Base-by-base conservation (phyloP, 2,329 filamentous ascomycete genomes). In the Cytospora piceicola region DNA sequence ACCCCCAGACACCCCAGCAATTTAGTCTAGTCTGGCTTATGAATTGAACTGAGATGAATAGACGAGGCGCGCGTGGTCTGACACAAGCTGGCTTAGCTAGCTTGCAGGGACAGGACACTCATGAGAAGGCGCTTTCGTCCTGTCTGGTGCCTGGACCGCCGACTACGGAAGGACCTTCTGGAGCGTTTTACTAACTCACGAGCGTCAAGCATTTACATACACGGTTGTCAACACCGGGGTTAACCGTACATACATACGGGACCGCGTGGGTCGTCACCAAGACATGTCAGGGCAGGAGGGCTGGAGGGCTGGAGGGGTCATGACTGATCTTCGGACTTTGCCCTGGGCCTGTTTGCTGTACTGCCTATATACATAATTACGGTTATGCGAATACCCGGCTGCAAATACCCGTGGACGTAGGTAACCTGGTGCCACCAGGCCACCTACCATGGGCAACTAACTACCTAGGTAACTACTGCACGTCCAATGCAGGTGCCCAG, bases 71-170 rank as follows among this genome's bases (percentile, higher is more conserved):
- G 20, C 39, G 20, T 29, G 27, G 27, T 29, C 27, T 29, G 3
- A 29, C 27, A 29, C 27, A 29, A 29, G 27, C 27, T 3, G n/a
- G n/a, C n/a, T n/a, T n/a, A 4, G 39, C 20, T 30, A 34, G 30
- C 39, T 32, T 30, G 27, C 59, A 49, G 34, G 8, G 27, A 32
- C 22, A 32, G 34, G 34, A 54, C 29, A 24, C 20, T 30, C 29
- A 52, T 60, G 46, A 24, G 49, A 29, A 20, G 22, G 24, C 36
- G 27, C 49, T 51, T 20, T 53, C 32, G 2, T 15, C 24, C 24
- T 14, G 12, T 24, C n/a, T 14, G 34, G 58, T 61, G 46, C 55
- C 55, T 64, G 24, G 56, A 30, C 49, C 46, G 56, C 56, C 63
- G 63, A 65, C 63, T 46, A 56, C 63, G 63, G 63, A 49, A 55